Evolutionary conservation across 192 early-diverging fungal species (phyloP).

Genomic region (Spizellomyces punctatus): DNA sequence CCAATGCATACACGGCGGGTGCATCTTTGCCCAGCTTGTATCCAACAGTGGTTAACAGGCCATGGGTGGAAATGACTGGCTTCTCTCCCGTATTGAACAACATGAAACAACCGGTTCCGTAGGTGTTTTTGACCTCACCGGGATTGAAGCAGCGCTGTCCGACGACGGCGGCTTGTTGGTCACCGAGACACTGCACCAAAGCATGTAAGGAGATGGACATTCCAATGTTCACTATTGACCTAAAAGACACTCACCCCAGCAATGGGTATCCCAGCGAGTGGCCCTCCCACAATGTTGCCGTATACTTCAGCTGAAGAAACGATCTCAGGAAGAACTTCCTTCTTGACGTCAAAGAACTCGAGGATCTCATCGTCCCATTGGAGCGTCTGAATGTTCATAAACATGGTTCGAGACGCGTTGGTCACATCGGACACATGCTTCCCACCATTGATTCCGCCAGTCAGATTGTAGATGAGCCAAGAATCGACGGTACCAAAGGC

Average conservation of each 20-base stretch:
- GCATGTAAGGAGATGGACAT: background rate
- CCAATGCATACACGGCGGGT: conserved; percentile 79
- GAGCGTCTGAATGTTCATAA: conserved; percentile 84
- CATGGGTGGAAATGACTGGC: conserved; percentile 76
- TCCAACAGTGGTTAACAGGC: conserved; percentile 86
- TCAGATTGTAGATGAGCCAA: conserved; percentile 93
- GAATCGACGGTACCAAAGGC: conserved; percentile 91
- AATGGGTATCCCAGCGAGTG: conserved; percentile 74
- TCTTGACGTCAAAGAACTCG: conserved; percentile 76
- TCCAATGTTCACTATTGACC: too few relatives aligned
- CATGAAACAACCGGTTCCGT: conserved; percentile 97
- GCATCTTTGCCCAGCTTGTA: conserved; percentile 80
- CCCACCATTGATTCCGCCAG: conserved; percentile 73
- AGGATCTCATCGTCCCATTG: conserved; percentile 68
- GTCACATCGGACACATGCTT: conserved; percentile 88
- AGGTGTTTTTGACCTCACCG: conserved; percentile 93
- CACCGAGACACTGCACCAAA: conserved; percentile 67
- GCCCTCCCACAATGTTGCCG: conserved; percentile 58
- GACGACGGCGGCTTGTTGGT: conserved; percentile 93
- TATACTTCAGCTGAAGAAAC: conserved; percentile 79
- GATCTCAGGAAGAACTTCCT: conserved; percentile 73
- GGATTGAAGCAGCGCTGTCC: conserved; percentile 89
- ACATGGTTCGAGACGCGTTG: conserved; percentile 93
- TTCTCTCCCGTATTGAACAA: conserved; percentile 86
- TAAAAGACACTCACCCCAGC: conserved; percentile 50